Percentiles rank a stretch among this genome's conserved stretches.
Conservation (phyloP, 192 early-diverging fungal genomes). For the Rhizoclosmatium sp. region DNA sequence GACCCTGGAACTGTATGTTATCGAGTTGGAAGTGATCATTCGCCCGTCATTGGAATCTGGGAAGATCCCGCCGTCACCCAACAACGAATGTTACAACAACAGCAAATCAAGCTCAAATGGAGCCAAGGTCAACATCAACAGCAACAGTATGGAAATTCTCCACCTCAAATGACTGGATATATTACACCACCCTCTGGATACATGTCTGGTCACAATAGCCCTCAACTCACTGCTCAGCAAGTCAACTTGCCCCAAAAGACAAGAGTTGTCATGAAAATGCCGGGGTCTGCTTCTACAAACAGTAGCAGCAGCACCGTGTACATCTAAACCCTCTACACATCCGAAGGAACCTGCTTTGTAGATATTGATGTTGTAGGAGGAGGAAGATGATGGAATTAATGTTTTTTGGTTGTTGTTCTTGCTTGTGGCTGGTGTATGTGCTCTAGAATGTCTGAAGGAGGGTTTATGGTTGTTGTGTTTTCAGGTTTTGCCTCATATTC, state of each 20-base stretch:
- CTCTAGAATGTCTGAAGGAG: no score
- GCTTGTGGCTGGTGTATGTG: no score
- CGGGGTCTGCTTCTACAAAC: neutral
- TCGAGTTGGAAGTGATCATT: slow-evolving; percentile 25
- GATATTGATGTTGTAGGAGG: neutral
- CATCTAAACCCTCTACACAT: no score
- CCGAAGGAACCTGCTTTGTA: no score
- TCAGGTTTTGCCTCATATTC: no score
- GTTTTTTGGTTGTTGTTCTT: neutral
- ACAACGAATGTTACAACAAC: slow-evolving; percentile 20
- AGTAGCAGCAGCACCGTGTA: no score
- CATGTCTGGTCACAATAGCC: neutral
- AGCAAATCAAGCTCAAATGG: slow-evolving; percentile 23
- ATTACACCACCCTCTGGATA: neutral
- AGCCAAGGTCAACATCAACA: neutral
- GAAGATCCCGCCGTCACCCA: slow-evolving; percentile 22
- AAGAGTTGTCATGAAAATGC: slow-evolving; percentile 35
- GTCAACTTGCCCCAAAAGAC: slow-evolving; percentile 9
- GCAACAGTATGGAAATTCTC: neutral
- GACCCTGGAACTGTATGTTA: slow-evolving; percentile 30
- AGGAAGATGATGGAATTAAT: neutral
- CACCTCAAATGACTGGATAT: slow-evolving; percentile 1
- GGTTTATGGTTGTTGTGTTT: no score
- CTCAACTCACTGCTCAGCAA: slow-evolving; percentile 8
- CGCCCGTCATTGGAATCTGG: slow-evolving; percentile 29